These are phyloP conservation scores for Calocera cornea DNA, from an alignment of 768 basidiomycete genomes.

Conservation along the genomic window DNA sequence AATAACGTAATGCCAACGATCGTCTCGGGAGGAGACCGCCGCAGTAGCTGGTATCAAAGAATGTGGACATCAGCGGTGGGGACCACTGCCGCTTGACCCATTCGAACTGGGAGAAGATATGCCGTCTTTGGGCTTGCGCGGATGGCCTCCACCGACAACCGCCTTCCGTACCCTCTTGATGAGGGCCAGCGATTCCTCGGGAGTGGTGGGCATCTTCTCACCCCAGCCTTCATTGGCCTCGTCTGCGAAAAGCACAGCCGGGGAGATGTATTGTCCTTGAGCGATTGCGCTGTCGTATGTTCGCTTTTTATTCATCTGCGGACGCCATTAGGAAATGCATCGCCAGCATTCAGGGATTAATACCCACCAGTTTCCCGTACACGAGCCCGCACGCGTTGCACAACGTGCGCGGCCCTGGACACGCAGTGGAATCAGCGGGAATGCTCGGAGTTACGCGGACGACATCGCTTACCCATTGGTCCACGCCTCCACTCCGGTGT, in stretches of 20 bases:
- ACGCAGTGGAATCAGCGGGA: not conserved
- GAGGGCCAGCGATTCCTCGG: slow-evolving; percentile 2
- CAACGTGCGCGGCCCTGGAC: slow-evolving; percentile 8
- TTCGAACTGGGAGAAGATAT: not conserved
- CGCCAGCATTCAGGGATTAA: not conserved
- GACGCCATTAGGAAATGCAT: not conserved
- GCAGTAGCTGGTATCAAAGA: not conserved
- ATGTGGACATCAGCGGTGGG: not conserved
- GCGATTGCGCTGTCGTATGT: slow-evolving; percentile 1
- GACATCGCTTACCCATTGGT: slow-evolving; percentile 45
- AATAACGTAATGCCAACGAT: not conserved
- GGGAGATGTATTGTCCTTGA: not conserved
- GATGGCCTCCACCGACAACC: not conserved
- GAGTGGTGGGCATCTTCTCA: not conserved
- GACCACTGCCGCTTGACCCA: not conserved
- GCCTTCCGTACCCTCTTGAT: slow-evolving; percentile 4
- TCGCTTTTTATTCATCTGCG: not conserved
- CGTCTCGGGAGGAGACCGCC: not conserved
- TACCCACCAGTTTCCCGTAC: slow-evolving; percentile 8
- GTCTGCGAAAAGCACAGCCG: not conserved
- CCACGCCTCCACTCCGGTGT: slow-evolving; percentile 82
- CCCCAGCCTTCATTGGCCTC: slow-evolving; percentile 2
- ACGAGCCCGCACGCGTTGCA: slow-evolving; percentile 11
- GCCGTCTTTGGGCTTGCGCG: slow-evolving; percentile 1
- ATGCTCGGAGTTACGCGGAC: not conserved